Evolutionary conservation across 1,139 yeast species (phyloP).

Genomic region (Scheffersomyces stambukii): DNA sequence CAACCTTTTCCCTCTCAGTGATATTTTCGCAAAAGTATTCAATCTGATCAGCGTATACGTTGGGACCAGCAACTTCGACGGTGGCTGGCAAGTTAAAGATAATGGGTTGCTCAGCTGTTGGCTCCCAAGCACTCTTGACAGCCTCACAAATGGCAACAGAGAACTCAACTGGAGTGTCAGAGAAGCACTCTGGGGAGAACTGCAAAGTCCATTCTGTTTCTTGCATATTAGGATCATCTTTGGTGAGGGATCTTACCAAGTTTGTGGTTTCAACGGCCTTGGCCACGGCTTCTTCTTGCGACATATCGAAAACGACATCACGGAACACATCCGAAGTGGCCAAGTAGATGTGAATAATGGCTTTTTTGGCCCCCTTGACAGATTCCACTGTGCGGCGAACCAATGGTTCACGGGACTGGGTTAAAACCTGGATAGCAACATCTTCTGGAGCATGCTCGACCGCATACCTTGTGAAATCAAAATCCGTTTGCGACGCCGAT

Average conservation of each 20-base stretch:
- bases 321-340: conserved; percentile 47
- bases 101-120: conserved; percentile 37
- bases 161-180: conserved; percentile 41
- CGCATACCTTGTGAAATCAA: conserved; percentile 46
- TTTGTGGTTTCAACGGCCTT: conserved; percentile 41
- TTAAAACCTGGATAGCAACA: conserved; percentile 44
- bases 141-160: conserved; percentile 46
- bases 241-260: conserved; percentile 39
- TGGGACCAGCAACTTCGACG: conserved; percentile 46
- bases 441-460: conserved; percentile 46
- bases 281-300: conserved; percentile 36
- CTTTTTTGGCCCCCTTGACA: conserved; percentile 44
- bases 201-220: conserved; percentile 44
- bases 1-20: conserved; percentile 40
- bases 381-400: conserved; percentile 44
- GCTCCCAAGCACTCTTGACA: conserved; percentile 45
- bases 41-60: conserved; percentile 48
- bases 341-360: conserved; percentile 44
- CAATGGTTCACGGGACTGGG: conserved; percentile 44
- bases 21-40: conserved; percentile 42
- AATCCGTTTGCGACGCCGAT: conserved; percentile 47
- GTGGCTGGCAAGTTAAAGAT: conserved; percentile 49
- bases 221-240: conserved; percentile 34
- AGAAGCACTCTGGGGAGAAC: conserved; percentile 46
- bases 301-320: conserved; percentile 43